A percentile compares a stretch with the other conserved stretches of the same genome.
Conservation (phyloP, 108 stramenopile genomes). For the Schizochytrium sp. region DNA sequence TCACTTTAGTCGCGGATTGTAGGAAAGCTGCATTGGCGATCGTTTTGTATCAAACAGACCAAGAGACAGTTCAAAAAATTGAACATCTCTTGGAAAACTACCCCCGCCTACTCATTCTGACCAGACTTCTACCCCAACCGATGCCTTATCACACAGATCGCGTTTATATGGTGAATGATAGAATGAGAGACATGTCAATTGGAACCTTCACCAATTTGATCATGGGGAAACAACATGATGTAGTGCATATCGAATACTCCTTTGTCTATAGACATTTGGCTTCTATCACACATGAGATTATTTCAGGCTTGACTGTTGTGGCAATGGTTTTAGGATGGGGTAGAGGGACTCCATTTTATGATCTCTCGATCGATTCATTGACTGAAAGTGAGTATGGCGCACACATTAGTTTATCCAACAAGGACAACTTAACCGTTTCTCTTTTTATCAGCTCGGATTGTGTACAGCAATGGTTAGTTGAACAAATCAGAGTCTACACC, state of each 20-base stretch:
- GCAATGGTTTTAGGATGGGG: not conserved
- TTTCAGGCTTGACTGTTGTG: not conserved
- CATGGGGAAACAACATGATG: not conserved
- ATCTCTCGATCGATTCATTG: not conserved
- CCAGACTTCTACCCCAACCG: too few species aligned
- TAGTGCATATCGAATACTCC: not conserved
- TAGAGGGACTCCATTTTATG: not conserved
- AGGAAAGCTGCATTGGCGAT: not conserved
- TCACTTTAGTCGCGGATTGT: not conserved
- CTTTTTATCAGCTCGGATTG: not conserved
- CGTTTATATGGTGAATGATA: not conserved
- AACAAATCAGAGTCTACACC: not conserved
- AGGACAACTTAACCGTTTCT: not conserved
- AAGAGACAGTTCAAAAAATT: not conserved
- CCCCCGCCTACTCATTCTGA: too few species aligned
- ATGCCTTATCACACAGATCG: too few species aligned
- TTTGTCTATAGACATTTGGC: not conserved
- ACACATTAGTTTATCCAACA: not conserved
- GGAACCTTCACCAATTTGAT: not conserved
- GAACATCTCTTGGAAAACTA: not conserved
- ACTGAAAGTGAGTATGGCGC: not conserved
- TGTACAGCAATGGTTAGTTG: not conserved
- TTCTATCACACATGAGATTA: not conserved
- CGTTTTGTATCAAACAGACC: not conserved
- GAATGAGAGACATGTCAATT: not conserved